Percentiles rank a stretch among this genome's conserved stretches.
Evolutionary conservation across 306 rosid species (phyloP).

Genomic region (Ziziphus jujuba): DNA sequence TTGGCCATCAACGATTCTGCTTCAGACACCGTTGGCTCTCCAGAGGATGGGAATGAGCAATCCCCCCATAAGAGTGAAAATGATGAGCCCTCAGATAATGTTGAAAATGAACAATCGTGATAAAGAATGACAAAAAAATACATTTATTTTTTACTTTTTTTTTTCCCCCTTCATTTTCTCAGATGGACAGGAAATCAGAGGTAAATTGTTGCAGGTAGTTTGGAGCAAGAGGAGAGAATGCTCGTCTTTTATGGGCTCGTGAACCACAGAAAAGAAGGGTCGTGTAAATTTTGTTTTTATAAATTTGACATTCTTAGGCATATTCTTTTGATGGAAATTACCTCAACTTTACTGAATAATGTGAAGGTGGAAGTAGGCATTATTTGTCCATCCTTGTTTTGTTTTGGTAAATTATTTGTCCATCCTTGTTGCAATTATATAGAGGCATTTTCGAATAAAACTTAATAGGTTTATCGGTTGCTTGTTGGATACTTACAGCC

Average conservation of each 20-base stretch:
- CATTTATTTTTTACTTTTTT: conserved; percentile 8
- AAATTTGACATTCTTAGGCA: conserved; percentile 33
- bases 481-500: too few relatives aligned
- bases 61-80: conserved; percentile 24
- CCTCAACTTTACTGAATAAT: conserved; percentile 38
- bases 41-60: conserved; percentile 18
- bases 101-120: conserved; percentile 24
- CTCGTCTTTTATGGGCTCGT: conserved; percentile 25
- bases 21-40: conserved; percentile 28
- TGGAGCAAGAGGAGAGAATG: conserved; percentile 22
- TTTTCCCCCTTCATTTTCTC: too few relatives aligned
- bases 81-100: conserved; percentile 1
- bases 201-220: conserved; percentile 30
- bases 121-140: conserved; percentile 24
- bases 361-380: conserved; percentile 19
- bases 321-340: conserved; percentile 44
- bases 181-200: conserved; percentile 21
- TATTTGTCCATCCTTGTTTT: conserved; percentile 4
- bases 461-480: too few relatives aligned
- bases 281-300: conserved; percentile 46
- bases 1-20: conserved; percentile 43
- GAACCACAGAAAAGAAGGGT: conserved; percentile 43
- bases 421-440: background rate
- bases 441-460: too few relatives aligned
- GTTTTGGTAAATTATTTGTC: conserved; percentile 26